phyloP scores from a whole-genome alignment of 352 stramenopile species.

The Hyaloperonospora arabidopsidis region DNA sequence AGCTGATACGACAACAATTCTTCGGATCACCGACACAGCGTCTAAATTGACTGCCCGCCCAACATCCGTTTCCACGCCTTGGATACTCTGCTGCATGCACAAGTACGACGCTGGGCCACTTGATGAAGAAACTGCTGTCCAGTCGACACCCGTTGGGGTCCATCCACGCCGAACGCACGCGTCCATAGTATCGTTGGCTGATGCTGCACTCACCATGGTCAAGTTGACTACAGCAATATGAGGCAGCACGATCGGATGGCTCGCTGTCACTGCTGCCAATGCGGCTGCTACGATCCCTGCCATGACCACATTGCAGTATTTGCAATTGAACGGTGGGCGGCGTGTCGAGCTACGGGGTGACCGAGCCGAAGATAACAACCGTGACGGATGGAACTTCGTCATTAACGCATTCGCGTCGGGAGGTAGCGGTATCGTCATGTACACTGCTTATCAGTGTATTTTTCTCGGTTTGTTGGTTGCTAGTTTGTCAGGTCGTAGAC shows the following conservation, averaged over 20 bases:
- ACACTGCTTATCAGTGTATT: too few relatives aligned
- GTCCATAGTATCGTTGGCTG: slow-evolving; percentile 23
- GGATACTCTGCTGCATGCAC: slow-evolving; percentile 26
- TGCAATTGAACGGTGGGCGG: too few relatives aligned
- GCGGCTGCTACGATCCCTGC: neutral
- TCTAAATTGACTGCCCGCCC: slow-evolving; percentile 19
- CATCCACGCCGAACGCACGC: slow-evolving; percentile 21
- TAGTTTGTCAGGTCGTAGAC: too few relatives aligned
- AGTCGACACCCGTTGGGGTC: slow-evolving; percentile 33
- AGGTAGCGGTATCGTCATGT: too few relatives aligned
- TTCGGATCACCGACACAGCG: slow-evolving; percentile 17
- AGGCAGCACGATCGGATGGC: neutral
- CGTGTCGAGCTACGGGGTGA: too few relatives aligned
- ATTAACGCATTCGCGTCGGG: too few relatives aligned
- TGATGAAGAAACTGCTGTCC: slow-evolving; percentile 11
- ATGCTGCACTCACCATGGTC: slow-evolving; percentile 13
- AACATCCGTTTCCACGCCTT: slow-evolving; percentile 4
- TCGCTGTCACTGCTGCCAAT: neutral
- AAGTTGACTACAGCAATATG: slow-evolving; percentile 22
- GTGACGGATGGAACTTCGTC: too few relatives aligned
- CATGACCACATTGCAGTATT: too few relatives aligned
- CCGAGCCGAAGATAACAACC: too few relatives aligned
- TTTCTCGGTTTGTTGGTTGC: too few relatives aligned
- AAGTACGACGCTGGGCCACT: slow-evolving; percentile 22
- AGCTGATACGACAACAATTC: slow-evolving; percentile 21